Evolutionary conservation across 805 yeast genomes (phyloP), one percentile per base, ranked within the genome.

Genomic region (Wickerhamiella hasegawae): DNA sequence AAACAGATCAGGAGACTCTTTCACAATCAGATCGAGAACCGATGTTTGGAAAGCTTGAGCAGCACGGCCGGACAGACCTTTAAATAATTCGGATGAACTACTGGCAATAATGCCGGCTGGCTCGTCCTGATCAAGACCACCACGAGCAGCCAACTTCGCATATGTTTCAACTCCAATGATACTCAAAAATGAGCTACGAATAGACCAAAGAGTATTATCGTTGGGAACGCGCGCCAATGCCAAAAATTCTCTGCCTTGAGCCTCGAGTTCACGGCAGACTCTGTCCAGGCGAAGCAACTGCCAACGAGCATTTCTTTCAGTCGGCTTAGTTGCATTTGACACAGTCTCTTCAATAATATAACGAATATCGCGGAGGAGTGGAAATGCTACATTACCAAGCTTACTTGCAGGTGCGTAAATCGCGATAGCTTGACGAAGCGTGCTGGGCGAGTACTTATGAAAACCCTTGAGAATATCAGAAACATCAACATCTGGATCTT

Each of bases 221-320:
- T 23, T 4, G 11, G 38, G 25, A 12, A 59, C 64, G 18, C 60
- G 44, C n/a, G 56, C 54, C 1, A 78, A 47, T 1, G 73, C 58
- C 26, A 81, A 60, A 0, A 76, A 64, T 46, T 80, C 90, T 39
- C 66, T 64, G 15, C 72, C 62, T 32, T 66, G 64, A 39, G 68
- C 76, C 39, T 66, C 68, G 35, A 79, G 62, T 47, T 84, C 94
- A 37, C 68, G 69, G 49, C 93, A 76, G 18, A 84, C 60, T 2
- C 80, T 65, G 39, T 73, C 76, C 38, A 85, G 67, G 40, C 76
- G 71, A 23, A 68, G 60, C 79, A 93, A 75, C 45, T 74, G 74
- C 21, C 64, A 64, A 32, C 57, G 54, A n/a, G 64, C 41, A 27
- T 59, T 59, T 4, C 54, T 39, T 18, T 59, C 48, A 41, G 60